Evolutionary conservation across 2,329 filamentous ascomycete species (phyloP).

Genomic region (Chrysoporthe puriensis): DNA sequence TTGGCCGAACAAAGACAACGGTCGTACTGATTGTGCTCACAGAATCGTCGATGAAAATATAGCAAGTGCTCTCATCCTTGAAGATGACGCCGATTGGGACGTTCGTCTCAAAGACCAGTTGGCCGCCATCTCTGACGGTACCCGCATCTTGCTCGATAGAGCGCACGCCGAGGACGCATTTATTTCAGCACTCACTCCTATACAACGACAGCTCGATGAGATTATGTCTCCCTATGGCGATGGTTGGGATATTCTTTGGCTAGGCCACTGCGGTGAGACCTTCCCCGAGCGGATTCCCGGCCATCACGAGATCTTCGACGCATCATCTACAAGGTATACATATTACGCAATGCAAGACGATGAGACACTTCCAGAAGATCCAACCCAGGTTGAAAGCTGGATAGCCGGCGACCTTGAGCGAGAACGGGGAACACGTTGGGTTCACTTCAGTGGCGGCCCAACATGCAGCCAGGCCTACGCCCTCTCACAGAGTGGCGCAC

Average conservation of each 20-base stretch:
- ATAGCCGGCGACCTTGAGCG: constrained; percentile 23
- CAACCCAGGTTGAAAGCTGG: constrained; percentile 13
- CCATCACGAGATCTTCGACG: constrained; percentile 26
- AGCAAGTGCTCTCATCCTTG: constrained; percentile 42
- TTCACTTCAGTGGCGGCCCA: constrained; percentile 28
- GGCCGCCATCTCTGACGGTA: constrained; percentile 37
- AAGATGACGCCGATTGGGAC: constrained; percentile 48
- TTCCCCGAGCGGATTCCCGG: constrained; percentile 28
- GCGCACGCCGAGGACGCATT: constrained; percentile 17
- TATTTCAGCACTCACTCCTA: not conserved
- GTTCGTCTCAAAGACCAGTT: constrained; percentile 40
- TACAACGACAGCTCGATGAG: not conserved
- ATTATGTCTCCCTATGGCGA: constrained; percentile 35
- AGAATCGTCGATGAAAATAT: constrained; percentile 42
- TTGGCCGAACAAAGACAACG: not conserved
- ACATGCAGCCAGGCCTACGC: constrained; percentile 29
- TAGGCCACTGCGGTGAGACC: constrained; percentile 42
- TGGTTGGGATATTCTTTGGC: constrained; percentile 44
- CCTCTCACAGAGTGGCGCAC: constrained; percentile 23
- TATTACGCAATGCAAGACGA: constrained; percentile 26
- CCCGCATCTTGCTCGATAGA: constrained; percentile 38
- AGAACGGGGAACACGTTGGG: constrained; percentile 24
- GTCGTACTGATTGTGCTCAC: not conserved
- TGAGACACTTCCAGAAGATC: constrained; percentile 18
- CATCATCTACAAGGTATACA: constrained; percentile 22